Evolutionary conservation across 2,329 filamentous ascomycete species (phyloP).

Genomic region (Colletotrichum sp.): DNA sequence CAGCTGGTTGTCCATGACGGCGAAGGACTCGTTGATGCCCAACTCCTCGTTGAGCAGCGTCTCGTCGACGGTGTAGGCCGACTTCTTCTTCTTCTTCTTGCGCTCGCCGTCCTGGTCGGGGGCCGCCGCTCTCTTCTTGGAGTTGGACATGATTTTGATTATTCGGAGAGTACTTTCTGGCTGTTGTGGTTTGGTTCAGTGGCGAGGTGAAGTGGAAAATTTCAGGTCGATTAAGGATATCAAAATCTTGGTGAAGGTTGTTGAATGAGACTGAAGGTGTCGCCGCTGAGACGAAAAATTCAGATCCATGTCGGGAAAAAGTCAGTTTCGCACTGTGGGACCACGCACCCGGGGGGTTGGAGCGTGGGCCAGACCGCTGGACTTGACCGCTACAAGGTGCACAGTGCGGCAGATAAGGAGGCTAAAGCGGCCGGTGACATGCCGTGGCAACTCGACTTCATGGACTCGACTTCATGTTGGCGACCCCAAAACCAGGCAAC

Average conservation of each 20-base stretch:
- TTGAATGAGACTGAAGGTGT: neutral
- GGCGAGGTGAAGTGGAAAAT: neutral
- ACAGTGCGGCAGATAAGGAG: neutral
- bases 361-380: neutral
- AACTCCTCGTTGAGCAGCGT: constrained; percentile 69
- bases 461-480: neutral
- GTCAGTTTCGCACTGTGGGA: constrained; percentile 6
- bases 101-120: constrained; percentile 47
- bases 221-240: neutral
- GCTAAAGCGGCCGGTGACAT: neutral
- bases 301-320: neutral
- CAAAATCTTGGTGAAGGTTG: neutral
- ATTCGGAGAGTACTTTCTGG: no score
- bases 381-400: neutral
- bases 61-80: constrained; percentile 58
- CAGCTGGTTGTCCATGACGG: constrained; percentile 81
- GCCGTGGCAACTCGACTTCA: neutral
- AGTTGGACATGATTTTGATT: constrained; percentile 38
- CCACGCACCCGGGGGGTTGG: neutral
- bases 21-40: constrained; percentile 80
- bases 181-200: no score
- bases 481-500: neutral
- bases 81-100: constrained; percentile 60
- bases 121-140: constrained; percentile 59
- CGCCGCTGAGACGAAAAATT: constrained; percentile 12